Base-by-base conservation (phyloP, 805 yeast genomes). In the Candida germanica region DNA sequence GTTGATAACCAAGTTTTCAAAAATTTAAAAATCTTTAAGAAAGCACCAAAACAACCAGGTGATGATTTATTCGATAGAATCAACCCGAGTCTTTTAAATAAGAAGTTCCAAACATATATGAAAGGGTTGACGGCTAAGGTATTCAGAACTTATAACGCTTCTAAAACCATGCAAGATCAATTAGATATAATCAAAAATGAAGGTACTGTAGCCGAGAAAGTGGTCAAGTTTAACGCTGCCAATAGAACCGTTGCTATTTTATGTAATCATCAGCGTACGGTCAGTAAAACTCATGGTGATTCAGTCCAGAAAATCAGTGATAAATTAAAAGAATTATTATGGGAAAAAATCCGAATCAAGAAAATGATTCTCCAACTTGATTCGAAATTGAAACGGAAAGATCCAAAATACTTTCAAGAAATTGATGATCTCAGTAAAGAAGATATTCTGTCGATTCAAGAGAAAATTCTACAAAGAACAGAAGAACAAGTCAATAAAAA, bases 191-290 rank as follows among this genome's bases (percentile, higher is more conserved):
- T 91, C 47, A 73, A 82, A n/a, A 84, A 87, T 56, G 83, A 78
- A 53, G 96, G 96, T 18, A 78, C 95, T 0, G 83, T 87, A 3
- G 82, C 84, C 16, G 97, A 89, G 56, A 91, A 87, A 51, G 80
- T 89, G 34, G 80, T 89, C 38, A 80, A 77, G 43, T 89, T 83
- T 61, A 89, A 91, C 61, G 96, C 96, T 14, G 98, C 98, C 1
- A 89, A 89, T 58, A 77, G 97, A 60, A 83, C 91, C 2, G 98
- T 89, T 40, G 98, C 98, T 5, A 87, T 89, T 42, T 67, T 89
- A 51, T 89, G 98, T 83, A 89, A 89, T 71, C 98, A 89, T 74
- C 98, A 89, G 71, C 80, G 96, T 61, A 79, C 95, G 13, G 88
- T 89, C 7, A 76, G 88, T 33, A 91, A 89, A 56, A 77, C 78